Evolutionary conservation across 2,329 filamentous ascomycete species (phyloP).

Genomic region (Calonectria honghensis): DNA sequence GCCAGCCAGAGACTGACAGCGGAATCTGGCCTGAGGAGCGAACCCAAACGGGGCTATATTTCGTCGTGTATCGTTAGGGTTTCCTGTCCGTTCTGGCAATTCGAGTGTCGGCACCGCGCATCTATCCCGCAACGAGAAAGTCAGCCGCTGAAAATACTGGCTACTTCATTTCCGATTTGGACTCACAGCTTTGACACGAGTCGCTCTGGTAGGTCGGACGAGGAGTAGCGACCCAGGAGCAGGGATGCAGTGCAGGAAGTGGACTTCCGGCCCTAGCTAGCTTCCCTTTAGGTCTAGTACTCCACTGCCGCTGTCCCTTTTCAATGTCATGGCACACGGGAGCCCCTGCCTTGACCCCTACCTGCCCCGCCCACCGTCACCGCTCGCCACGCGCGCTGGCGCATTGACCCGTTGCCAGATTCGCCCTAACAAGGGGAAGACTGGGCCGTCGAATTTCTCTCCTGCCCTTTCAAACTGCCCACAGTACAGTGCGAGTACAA

Average conservation of each 20-base stretch:
- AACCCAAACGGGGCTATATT: constrained; percentile 32
- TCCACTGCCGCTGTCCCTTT: constrained; percentile 27
- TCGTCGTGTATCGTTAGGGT: constrained; percentile 15
- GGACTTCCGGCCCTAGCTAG: constrained; percentile 37
- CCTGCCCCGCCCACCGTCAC: constrained; percentile 30
- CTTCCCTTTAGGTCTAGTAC: constrained; percentile 29
- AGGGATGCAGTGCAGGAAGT: constrained; percentile 23
- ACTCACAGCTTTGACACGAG: constrained; percentile 25
- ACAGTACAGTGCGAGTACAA: constrained; percentile 13
- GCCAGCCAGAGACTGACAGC: neutral
- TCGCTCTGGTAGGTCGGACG: constrained; percentile 37
- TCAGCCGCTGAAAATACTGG: constrained; percentile 31
- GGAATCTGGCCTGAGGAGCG: neutral
- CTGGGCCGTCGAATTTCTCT: constrained; percentile 22
- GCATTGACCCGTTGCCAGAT: constrained; percentile 31
- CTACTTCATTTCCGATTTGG: constrained; percentile 46
- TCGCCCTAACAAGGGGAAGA: constrained; percentile 22
- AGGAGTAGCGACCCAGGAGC: constrained; percentile 33
- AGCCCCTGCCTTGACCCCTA: constrained; percentile 30
- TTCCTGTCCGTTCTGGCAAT: constrained; percentile 21
- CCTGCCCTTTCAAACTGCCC: constrained; percentile 21
- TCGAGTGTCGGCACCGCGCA: constrained; percentile 16
- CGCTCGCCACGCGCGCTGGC: constrained; percentile 31
- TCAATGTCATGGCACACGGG: constrained; percentile 44
- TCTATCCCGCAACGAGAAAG: constrained; percentile 34